phyloP scores from a whole-genome alignment of 2,329 filamentous ascomycete genomes.

The Verticillium isaacii region DNA sequence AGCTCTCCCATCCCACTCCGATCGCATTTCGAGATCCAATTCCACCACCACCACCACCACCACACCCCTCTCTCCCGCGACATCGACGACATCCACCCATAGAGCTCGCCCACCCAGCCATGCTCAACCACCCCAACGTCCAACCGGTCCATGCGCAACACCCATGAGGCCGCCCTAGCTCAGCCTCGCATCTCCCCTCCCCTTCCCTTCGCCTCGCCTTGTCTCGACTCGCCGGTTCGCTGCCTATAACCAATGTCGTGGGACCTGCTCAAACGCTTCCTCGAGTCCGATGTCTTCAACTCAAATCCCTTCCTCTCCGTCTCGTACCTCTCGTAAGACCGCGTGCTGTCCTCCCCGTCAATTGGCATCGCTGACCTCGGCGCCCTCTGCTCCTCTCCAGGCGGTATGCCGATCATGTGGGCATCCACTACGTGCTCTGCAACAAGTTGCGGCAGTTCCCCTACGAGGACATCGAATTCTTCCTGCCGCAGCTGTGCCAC shows the following conservation, averaged over 20 bases:
- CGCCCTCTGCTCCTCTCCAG: slow-evolving; percentile 34
- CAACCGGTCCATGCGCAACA: background rate
- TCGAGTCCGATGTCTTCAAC: slow-evolving; percentile 93
- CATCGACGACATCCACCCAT: background rate
- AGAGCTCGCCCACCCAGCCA: background rate
- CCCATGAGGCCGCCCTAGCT: slow-evolving; percentile 2
- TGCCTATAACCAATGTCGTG: slow-evolving; percentile 57
- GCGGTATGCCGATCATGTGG: slow-evolving; percentile 84
- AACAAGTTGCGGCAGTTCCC: slow-evolving; percentile 84
- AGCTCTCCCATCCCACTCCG: background rate
- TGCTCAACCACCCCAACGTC: slow-evolving; percentile 4
- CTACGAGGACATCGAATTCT: slow-evolving; percentile 91
- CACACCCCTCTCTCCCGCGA: background rate
- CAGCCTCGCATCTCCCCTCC: slow-evolving; percentile 1
- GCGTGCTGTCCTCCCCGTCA: slow-evolving; percentile 5
- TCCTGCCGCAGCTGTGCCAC: slow-evolving; percentile 82
- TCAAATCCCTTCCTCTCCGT: slow-evolving; percentile 84
- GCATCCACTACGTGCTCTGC: slow-evolving; percentile 85
- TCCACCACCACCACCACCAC: background rate
- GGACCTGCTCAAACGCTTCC: slow-evolving; percentile 85
- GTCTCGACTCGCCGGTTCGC: background rate
- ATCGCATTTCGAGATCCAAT: background rate
- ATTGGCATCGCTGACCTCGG: slow-evolving; percentile 10
- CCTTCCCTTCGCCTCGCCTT: background rate
- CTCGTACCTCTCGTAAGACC: slow-evolving; percentile 77